A percentile compares a stretch with the other conserved stretches of the same genome.
phyloP scores from a whole-genome alignment of 352 stramenopile species.

The Globisporangium orthogonon region DNA sequence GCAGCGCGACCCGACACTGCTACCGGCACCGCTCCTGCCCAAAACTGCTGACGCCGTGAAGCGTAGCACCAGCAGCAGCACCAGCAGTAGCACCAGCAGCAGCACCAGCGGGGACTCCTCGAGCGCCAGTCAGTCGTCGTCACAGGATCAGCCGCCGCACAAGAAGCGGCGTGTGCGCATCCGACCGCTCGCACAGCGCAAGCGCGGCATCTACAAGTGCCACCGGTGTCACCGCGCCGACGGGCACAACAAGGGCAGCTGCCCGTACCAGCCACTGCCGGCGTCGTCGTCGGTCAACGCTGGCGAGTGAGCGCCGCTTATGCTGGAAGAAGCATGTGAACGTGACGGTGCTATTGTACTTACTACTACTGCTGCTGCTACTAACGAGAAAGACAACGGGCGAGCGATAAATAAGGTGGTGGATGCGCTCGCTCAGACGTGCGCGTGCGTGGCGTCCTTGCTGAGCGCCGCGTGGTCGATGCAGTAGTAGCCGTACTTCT shows the following conservation, averaged over 20 bases:
- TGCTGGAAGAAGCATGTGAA: too few species aligned
- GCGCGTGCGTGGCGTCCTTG: slow-evolving; percentile 3
- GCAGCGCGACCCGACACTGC: slow-evolving; percentile 21
- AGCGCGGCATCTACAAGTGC: slow-evolving; percentile 46
- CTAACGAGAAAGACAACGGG: too few species aligned
- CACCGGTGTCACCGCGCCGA: slow-evolving; percentile 39
- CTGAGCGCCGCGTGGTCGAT: slow-evolving; percentile 30
- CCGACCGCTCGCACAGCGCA: slow-evolving; percentile 25
- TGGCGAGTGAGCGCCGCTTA: too few species aligned
- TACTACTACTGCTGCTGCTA: too few species aligned
- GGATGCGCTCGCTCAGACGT: neutral
- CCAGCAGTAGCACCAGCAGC: too few species aligned
- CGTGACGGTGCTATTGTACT: too few species aligned
- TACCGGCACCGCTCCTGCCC: slow-evolving; percentile 19
- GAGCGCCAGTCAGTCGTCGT: neutral
- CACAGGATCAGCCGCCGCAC: slow-evolving; percentile 2
- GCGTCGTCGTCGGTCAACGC: too few species aligned
- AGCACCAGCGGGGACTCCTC: neutral
- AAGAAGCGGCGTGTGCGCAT: slow-evolving; percentile 30
- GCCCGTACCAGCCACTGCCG: slow-evolving; percentile 20
- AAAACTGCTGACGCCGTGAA: neutral
- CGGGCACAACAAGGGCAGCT: slow-evolving; percentile 47
- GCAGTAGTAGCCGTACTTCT: slow-evolving; percentile 44
- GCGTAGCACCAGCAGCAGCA: neutral
- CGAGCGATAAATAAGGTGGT: too few species aligned